phyloP scores from a whole-genome alignment of 345 rosid genomes.

The Eucalyptus decipiens region DNA sequence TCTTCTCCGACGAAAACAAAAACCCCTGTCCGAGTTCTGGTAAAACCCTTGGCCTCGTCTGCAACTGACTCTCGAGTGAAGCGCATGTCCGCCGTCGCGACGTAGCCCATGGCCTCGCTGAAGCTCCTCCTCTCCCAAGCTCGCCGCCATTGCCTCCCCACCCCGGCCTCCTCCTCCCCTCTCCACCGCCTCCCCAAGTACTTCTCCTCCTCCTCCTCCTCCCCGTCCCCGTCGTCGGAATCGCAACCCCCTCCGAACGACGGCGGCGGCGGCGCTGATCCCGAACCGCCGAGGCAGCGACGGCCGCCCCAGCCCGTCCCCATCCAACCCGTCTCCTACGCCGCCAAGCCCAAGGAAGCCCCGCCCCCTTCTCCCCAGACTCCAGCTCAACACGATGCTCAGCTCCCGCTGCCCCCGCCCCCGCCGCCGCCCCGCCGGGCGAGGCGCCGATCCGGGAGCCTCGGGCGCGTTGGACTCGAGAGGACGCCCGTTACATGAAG shows the following conservation, averaged over 20 bases:
- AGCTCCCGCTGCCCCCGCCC: neutral
- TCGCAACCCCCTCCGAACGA: neutral
- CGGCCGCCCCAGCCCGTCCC: neutral
- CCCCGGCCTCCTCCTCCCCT: conserved; percentile 5
- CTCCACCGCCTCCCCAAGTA: conserved; percentile 11
- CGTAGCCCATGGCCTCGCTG: conserved; percentile 24
- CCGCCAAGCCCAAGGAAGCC: conserved; percentile 30
- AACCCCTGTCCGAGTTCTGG: neutral
- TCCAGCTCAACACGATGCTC: neutral
- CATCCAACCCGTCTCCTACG: conserved; percentile 57
- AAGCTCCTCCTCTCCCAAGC: conserved; percentile 44
- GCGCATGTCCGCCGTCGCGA: neutral
- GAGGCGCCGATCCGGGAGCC: neutral
- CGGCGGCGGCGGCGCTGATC: neutral
- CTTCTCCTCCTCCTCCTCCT: conserved; percentile 11
- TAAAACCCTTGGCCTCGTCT: neutral
- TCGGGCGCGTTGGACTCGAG: conserved; percentile 36
- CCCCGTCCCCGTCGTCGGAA: neutral
- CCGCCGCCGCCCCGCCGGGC: neutral
- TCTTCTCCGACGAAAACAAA: neutral
- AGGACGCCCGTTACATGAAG: conserved; percentile 68
- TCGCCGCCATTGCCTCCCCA: conserved; percentile 31
- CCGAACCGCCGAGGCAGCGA: neutral
- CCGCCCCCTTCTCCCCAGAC: neutral
- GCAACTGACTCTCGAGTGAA: neutral